Base-by-base conservation (phyloP, 495 filamentous ascomycete genomes). In the Podospora conica region DNA sequence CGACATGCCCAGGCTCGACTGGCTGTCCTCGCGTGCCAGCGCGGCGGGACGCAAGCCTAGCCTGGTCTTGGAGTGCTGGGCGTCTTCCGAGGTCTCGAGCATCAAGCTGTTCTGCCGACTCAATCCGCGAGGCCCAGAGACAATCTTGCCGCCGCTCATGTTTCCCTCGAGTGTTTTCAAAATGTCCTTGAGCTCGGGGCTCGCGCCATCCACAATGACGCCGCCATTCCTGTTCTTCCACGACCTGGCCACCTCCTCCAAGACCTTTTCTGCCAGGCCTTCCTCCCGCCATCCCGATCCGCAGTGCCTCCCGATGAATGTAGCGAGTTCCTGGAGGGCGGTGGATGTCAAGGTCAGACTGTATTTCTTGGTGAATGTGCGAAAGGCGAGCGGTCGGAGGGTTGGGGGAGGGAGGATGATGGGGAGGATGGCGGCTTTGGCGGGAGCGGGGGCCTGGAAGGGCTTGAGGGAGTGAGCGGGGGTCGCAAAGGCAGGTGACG, bases 361-460 rank as follows among this genome's bases (percentile, higher is more conserved):
- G 77, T 98, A 92, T 71, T 98, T 98, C 78, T 97, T 96, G 8
- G 95, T 98, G 69, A 98, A 96, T 0, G 91, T 94, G 53, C 95
- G 89, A 75, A 98, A 98, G 53, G 95, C 95, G 33, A 97, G 82
- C 7, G 95, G 96, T 68, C 95, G 86, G 33, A 98, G 82, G 0
- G 91, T 94, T 23, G 90, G 86, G 3, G 92, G 90, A 20, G 93
- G 93, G 29, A 98, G 89, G 33, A 94, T 76, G 62, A 98, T 92
- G 12, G 95, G 91, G 7, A 98, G 81, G 59, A 97, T 88, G 21
- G 91, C 91, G 0, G 90, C 85, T 69, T 90, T 90, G 15, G 84
- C 69, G 75, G 82, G 80, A 24, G 78, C 71, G 23, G 77, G 74
- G 67, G 82, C 70, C 64, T 80, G 77, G 75, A 84, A 82, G n/a